These are phyloP conservation scores for Tylopilus intermedius DNA, from an alignment of 768 basidiomycete species.

Conservation along the genomic window DNA sequence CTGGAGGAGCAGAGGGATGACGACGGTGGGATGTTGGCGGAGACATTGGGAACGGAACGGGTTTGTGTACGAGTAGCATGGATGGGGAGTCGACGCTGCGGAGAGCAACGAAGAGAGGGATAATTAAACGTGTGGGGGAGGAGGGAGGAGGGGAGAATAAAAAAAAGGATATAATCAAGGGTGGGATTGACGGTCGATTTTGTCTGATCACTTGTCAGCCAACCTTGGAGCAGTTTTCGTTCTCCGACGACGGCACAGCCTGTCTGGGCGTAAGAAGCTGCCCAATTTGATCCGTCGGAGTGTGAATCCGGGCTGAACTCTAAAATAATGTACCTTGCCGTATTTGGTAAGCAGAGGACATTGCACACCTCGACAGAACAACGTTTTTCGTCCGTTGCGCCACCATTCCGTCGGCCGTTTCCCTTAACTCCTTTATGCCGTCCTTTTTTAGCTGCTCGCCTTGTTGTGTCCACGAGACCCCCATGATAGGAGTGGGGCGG, in stretches of 20 bases:
- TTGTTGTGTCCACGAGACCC: conserved; percentile 12
- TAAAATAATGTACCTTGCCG: conserved; percentile 7
- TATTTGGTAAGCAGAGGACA: not conserved
- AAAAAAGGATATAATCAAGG: conserved; percentile 24
- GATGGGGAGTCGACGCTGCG: conserved; percentile 8
- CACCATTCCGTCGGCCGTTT: conserved; percentile 6
- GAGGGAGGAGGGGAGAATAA: not conserved
- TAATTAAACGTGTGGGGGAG: not conserved
- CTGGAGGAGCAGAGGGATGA: conserved; percentile 64
- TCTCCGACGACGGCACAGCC: conserved; percentile 32
- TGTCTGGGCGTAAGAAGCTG: conserved; percentile 23
- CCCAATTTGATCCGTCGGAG: conserved; percentile 22
- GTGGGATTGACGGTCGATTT: conserved; percentile 26
- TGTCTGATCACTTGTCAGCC: conserved; percentile 29
- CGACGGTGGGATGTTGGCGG: conserved; percentile 47
- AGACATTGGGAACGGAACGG: conserved; percentile 29
- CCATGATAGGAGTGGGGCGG: conserved; percentile 20
- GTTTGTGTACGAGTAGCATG: conserved; percentile 43
- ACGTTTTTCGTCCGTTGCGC: conserved; percentile 14
- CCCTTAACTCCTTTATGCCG: conserved; percentile 17
- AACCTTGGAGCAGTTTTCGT: conserved; percentile 29
- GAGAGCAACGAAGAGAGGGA: conserved; percentile 2
- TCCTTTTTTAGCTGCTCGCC: conserved; percentile 11
- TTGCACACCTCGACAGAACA: conserved; percentile 1
- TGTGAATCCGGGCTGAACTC: conserved; percentile 28